Conservation (phyloP, 495 filamentous ascomycete species). For the Choiromyces venosus region DNA sequence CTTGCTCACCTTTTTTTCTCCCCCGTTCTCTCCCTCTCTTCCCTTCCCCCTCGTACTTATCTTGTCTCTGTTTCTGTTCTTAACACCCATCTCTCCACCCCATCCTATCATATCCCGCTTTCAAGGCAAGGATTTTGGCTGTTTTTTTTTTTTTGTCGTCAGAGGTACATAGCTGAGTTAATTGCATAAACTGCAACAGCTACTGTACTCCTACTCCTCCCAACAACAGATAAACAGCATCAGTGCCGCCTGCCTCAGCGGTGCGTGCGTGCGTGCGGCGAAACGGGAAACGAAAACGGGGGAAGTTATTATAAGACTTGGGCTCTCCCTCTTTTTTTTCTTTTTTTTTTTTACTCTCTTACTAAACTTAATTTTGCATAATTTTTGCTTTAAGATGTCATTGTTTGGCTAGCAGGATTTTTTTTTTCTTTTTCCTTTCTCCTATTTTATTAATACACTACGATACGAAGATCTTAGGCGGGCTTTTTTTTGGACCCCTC, state of each 20-base stretch:
- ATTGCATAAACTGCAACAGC: not conserved
- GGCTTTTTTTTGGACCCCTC: constrained; percentile 30
- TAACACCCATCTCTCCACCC: not conserved
- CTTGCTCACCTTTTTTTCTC: not conserved
- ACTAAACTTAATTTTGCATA: too few species aligned
- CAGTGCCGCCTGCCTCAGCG: too few species aligned
- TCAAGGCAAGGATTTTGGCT: too few species aligned
- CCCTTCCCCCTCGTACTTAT: not conserved
- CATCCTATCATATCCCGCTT: too few species aligned
- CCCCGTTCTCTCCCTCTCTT: not conserved
- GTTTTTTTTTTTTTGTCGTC: not conserved
- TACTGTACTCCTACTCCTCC: not conserved
- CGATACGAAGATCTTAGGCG: not conserved
- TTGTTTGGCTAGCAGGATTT: not conserved
- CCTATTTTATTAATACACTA: not conserved
- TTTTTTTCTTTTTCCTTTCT: not conserved
- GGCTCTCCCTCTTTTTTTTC: not conserved
- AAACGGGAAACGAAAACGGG: not conserved
- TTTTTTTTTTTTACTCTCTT: too few species aligned
- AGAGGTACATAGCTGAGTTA: not conserved
- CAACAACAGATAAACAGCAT: too few species aligned
- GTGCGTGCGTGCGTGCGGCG: not conserved
- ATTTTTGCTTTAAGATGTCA: not conserved
- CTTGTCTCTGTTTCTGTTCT: not conserved
- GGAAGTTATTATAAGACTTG: not conserved